Evolutionary conservation across 75 land plant genomes (phyloP), one percentile per base, ranked within the genome.

Genomic region (Pinus albicaulis): DNA sequence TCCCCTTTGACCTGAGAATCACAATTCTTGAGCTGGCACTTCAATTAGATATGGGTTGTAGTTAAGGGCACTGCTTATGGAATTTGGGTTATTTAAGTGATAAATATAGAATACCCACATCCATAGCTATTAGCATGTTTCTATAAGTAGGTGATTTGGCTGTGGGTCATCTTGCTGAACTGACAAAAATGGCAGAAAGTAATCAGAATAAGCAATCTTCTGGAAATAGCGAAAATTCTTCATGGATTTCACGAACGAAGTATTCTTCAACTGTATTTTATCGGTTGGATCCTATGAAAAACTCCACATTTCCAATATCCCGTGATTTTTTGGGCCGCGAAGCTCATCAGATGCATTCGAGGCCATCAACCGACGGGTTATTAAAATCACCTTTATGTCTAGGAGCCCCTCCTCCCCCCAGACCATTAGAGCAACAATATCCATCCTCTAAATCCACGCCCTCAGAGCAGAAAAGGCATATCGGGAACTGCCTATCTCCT

Each of bases 231-330:
- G 48, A 68, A 41, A 20, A 36, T 15, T 68, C 71, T 19, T 85
- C 87, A 55, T 86, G 87, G 87, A 57, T 86, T 5, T 72, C 81
- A 44, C 82, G 87, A 60, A 59, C 81, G 19, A 86, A 82, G 63
- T 86, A 79, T 69, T 82, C 87, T 65, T 79, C 79, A 36, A 82
- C 87, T 3, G 79, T 82, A 59, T 86, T 61, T 69, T 76, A 79
- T 56, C 36, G 84, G 22, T n/a, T 81, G 76, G 80, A 63, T 56
- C 56, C 77, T 0, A 0, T 70, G n/a, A 44, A 26, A 38, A 68
- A 11, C 11, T n/a, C 48, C n/a, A 8, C 13, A n/a, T 68, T 68
- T 68, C 71, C 71, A 41, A 68, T 68, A 68, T 68, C 71, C 71
- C 71, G 52, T 38, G 52, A 20, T 19, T 3, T 11, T n/a, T n/a